A percentile compares a stretch with the other conserved stretches of the same genome.
Conservation (phyloP, 768 basidiomycete species). For the Kwoniella dejecticola region DNA sequence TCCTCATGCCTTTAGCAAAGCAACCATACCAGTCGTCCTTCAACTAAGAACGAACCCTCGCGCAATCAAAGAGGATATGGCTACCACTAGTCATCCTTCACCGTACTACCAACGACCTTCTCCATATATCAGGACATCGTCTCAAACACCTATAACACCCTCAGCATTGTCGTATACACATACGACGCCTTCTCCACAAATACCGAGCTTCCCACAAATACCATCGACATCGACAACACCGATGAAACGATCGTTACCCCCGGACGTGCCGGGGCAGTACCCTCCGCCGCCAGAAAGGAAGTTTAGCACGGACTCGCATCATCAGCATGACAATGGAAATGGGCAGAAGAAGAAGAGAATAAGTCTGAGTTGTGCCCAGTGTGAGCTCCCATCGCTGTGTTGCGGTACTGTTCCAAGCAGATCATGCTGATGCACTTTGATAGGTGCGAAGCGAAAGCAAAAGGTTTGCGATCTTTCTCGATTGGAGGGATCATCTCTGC, state of each 20-base stretch:
- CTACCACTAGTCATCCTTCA: constrained; percentile 16
- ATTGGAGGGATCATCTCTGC: neutral
- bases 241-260: constrained; percentile 22
- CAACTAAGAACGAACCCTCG: neutral
- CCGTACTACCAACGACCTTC: constrained; percentile 15
- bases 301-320: constrained; percentile 26
- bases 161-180: constrained; percentile 16
- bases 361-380: constrained; percentile 51
- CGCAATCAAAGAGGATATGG: constrained; percentile 7
- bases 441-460: constrained; percentile 51
- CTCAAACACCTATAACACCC: constrained; percentile 17
- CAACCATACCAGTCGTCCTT: neutral
- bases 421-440: neutral
- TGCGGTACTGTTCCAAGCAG: neutral
- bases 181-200: constrained; percentile 19
- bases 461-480: constrained; percentile 33
- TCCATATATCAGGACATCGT: constrained; percentile 16
- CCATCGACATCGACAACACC: constrained; percentile 7
- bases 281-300: constrained; percentile 27
- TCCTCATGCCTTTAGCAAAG: neutral
- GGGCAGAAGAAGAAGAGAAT: constrained; percentile 48
- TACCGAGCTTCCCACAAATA: constrained; percentile 6
- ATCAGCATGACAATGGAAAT: neutral
- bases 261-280: constrained; percentile 8
- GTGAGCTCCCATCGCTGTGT: constrained; percentile 22